Conservation (phyloP, 768 basidiomycete genomes). For the Collybiopsis confluens region DNA sequence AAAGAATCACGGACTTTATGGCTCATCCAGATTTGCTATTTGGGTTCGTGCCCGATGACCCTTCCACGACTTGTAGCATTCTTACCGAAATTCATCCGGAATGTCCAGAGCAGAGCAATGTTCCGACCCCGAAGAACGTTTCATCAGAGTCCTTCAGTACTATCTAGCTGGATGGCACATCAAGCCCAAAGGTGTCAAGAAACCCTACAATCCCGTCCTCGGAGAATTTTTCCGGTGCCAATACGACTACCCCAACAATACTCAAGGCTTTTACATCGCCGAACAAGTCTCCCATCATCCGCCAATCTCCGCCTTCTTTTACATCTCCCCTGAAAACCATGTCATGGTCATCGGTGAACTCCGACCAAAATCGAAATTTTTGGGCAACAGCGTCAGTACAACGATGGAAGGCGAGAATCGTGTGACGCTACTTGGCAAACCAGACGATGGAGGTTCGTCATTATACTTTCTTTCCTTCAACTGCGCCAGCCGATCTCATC, state of each 20-base stretch:
- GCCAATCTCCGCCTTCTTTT: conserved; percentile 93
- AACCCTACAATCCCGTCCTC: conserved; percentile 97
- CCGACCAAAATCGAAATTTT: conserved; percentile 91
- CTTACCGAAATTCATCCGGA: conserved; percentile 9
- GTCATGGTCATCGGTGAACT: conserved; percentile 89
- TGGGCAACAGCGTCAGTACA: conserved; percentile 95
- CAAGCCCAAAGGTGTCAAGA: conserved; percentile 99
- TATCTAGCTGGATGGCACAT: conserved; percentile 99
- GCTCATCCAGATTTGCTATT: conserved; percentile 97
- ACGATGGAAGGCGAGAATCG: conserved; percentile 96
- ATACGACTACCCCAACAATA: conserved; percentile 88
- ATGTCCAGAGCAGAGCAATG: conserved; percentile 70
- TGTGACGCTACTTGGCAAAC: conserved; percentile 75
- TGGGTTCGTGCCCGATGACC: conserved; percentile 54
- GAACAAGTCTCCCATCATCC: conserved; percentile 99
- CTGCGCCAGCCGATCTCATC: neutral
- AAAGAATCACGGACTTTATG: conserved; percentile 99
- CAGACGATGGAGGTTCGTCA: conserved; percentile 78
- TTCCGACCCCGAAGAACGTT: conserved; percentile 83
- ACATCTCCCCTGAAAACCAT: conserved; percentile 87
- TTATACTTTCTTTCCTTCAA: neutral
- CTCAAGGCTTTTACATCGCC: conserved; percentile 88
- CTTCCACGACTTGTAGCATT: neutral
- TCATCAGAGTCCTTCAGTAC: conserved; percentile 86
- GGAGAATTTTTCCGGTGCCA: conserved; percentile 98